phyloP scores from a whole-genome alignment of 805 yeast genomes.

The Myxozyma vanderwaltii region DNA sequence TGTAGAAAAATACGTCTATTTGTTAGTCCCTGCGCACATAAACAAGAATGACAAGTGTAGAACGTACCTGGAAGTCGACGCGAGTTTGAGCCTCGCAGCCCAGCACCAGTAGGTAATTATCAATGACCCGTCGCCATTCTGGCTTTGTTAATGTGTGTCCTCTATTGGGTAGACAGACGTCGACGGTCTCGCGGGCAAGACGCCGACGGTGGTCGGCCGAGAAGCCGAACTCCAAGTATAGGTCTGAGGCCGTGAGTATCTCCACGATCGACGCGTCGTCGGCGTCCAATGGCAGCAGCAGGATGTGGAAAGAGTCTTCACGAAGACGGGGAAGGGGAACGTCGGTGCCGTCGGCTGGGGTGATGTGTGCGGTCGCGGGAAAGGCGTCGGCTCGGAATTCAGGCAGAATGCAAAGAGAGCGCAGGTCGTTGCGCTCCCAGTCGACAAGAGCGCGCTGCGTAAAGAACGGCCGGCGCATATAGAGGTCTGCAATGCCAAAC shows the following conservation, averaged over 20 bases:
- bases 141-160: conserved; percentile 44
- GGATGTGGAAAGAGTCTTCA: conserved; percentile 50
- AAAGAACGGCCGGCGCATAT: conserved; percentile 56
- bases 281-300: conserved; percentile 55
- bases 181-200: conserved; percentile 64
- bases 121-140: conserved; percentile 76
- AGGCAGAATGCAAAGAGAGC: conserved; percentile 62
- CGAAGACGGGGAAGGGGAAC: conserved; percentile 40
- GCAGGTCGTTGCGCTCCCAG: conserved; percentile 71
- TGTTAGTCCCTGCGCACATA: neutral
- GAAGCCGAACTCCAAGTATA: conserved; percentile 65
- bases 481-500: conserved; percentile 19
- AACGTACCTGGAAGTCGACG: conserved; percentile 51
- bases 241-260: conserved; percentile 57
- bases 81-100: conserved; percentile 75
- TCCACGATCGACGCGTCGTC: conserved; percentile 52
- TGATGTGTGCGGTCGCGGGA: conserved; percentile 54
- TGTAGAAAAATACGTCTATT: conserved; percentile 35
- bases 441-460: conserved; percentile 64
- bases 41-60: neutral
- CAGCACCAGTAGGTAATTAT: conserved; percentile 63
- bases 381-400: conserved; percentile 50
- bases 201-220: conserved; percentile 56
- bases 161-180: conserved; percentile 47
- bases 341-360: conserved; percentile 28